Conservation (phyloP, 2,329 filamentous ascomycete genomes). For the Arthrobotrys megalospora region DNA sequence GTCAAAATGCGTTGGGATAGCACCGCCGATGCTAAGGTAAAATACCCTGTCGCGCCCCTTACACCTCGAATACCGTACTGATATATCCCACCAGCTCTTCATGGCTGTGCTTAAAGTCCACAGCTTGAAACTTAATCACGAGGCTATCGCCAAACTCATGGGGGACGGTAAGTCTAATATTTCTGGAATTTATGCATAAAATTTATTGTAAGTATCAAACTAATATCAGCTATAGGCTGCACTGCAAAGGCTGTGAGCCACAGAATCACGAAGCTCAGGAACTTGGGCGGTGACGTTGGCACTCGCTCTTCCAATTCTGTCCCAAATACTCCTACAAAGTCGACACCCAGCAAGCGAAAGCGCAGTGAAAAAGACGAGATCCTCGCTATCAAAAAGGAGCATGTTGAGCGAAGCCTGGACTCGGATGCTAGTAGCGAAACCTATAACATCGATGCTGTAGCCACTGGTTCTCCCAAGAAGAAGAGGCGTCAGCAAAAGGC, state of each 20-base stretch:
- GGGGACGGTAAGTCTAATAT: constrained; percentile 61
- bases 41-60: background rate
- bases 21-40: constrained; percentile 64
- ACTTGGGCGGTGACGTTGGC: constrained; percentile 39
- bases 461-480: constrained; percentile 52
- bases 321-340: constrained; percentile 49
- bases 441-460: constrained; percentile 39
- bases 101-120: constrained; percentile 64
- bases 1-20: constrained; percentile 64
- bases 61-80: background rate
- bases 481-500: constrained; percentile 42
- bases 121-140: constrained; percentile 63
- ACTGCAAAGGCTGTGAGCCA: constrained; percentile 64
- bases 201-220: background rate
- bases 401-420: constrained; percentile 44
- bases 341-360: constrained; percentile 51
- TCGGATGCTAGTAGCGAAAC: constrained; percentile 46
- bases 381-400: constrained; percentile 47
- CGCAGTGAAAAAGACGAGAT: constrained; percentile 39
- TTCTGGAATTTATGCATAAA: constrained; percentile 27
- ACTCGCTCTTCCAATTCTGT: constrained; percentile 16
- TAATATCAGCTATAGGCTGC: constrained; percentile 47
- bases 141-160: constrained; percentile 63
- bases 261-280: constrained; percentile 64
- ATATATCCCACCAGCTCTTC: constrained; percentile 61